A percentile compares a stretch with the other conserved stretches of the same genome.
Conservation (phyloP, 2,329 filamentous ascomycete genomes). For the Fusarium sulawesiense region DNA sequence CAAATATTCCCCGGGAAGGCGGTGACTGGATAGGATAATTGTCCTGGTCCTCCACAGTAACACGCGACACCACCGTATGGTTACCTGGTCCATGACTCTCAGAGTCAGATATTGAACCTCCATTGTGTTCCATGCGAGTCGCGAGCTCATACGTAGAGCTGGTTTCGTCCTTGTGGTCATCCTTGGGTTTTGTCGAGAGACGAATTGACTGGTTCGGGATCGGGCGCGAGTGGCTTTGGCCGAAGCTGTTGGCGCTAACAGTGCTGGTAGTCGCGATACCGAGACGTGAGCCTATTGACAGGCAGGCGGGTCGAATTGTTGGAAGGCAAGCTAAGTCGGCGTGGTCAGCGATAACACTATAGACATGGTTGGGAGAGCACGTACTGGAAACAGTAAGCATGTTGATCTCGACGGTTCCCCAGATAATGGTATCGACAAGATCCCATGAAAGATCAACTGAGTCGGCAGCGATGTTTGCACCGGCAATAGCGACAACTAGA, state of each 20-base stretch:
- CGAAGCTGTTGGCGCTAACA: neutral
- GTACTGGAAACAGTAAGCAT: neutral
- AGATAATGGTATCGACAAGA: accelerated
- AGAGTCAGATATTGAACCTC: neutral
- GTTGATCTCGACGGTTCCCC: neutral
- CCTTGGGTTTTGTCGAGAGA: neutral
- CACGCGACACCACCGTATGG: neutral
- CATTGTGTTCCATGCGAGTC: neutral
- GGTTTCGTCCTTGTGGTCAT: neutral
- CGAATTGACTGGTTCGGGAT: neutral
- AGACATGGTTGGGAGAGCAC: too few species aligned
- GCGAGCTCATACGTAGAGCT: neutral
- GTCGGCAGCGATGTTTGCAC: neutral
- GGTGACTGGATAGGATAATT: neutral
- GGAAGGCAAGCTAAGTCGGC: neutral
- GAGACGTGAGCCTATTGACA: neutral
- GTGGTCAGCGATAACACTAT: too few species aligned
- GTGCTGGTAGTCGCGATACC: neutral
- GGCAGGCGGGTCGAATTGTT: neutral
- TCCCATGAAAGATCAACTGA: neutral
- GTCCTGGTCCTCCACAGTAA: neutral
- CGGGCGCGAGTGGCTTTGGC: neutral
- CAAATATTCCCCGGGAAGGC: neutral
- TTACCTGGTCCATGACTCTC: neutral
- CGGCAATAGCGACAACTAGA: neutral